Conservation (phyloP, 495 filamentous ascomycete species). For the Penicillium paradoxum region DNA sequence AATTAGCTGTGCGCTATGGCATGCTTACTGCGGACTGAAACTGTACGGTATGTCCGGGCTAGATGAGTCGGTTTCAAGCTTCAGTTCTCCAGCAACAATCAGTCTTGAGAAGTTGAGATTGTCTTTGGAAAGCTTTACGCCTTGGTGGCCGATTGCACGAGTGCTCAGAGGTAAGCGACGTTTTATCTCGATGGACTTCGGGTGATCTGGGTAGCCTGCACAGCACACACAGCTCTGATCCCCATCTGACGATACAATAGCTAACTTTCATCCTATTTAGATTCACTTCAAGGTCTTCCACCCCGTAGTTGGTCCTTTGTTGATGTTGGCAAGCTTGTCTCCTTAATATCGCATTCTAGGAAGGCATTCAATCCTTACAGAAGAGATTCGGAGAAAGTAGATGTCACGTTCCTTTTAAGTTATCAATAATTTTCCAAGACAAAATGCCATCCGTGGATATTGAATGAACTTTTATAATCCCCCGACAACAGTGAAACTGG, state of each 20-base stretch:
- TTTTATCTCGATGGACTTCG: no score
- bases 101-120: not conserved
- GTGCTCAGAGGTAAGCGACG: not conserved
- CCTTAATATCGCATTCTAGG: not conserved
- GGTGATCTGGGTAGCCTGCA: not conserved
- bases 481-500: not conserved
- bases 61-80: not conserved
- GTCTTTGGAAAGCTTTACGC: not conserved
- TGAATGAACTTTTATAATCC: no score
- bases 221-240: no score
- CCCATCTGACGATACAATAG: no score
- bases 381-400: not conserved
- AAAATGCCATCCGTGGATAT: no score
- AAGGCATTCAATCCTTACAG: not conserved
- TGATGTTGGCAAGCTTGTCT: not conserved
- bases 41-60: not conserved
- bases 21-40: not conserved
- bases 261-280: not conserved
- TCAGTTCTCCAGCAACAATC: not conserved
- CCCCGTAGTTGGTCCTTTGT: not conserved
- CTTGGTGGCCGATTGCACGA: not conserved
- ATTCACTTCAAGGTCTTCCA: not conserved
- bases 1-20: not conserved
- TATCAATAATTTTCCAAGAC: not conserved
- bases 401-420: not conserved